Base-by-base conservation (phyloP, 257 asterid genomes). In the Penstemon barbatus region DNA sequence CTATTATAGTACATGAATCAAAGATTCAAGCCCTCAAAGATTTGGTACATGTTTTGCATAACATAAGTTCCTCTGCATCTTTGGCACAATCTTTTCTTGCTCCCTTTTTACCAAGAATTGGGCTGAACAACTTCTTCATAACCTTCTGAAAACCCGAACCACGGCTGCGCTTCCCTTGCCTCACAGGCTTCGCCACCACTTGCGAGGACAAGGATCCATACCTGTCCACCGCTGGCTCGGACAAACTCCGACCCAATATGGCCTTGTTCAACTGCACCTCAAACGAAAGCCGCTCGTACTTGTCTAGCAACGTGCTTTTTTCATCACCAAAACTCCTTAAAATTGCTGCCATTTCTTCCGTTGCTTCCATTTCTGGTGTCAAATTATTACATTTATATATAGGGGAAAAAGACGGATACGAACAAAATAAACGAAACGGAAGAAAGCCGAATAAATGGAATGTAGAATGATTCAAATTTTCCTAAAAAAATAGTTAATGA, bases 181-280 rank as follows among this genome's bases (percentile, higher is more conserved):
- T 38, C 52, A 36, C 38, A n/a, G 67, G 71, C 70, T 69, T 79
- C 54, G 46, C 33, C 33, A 25, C 33, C 33, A 25, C 33, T 25
- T 25, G 33, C 33, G 33, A 25, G 33, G 33, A 25, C 33, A 25
- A 2, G 33, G 33, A 25, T 25, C 33, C 33, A 25, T 25, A 25
- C 33, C 33, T 25, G 33, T 25, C 33, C 33, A 58, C 80, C 49
- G 90, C 75, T 4, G 92, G 86, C 78, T 82, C 90, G 4, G 98
- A 93, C 67, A 84, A 48, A 76, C 97, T 90, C 75, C 96, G 84
- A 0, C 86, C 91, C 49, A 90, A 84, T 60, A 93, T 86, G 40
- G 96, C 99, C 76, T 82, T 84, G 80, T 84, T 90, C 52, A 93
- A 79, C 55, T 87, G 92, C 69, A 88, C 80, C 89, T 93, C 97